Conservation (phyloP, 2,329 filamentous ascomycete species). For the Claviceps maximensis region DNA sequence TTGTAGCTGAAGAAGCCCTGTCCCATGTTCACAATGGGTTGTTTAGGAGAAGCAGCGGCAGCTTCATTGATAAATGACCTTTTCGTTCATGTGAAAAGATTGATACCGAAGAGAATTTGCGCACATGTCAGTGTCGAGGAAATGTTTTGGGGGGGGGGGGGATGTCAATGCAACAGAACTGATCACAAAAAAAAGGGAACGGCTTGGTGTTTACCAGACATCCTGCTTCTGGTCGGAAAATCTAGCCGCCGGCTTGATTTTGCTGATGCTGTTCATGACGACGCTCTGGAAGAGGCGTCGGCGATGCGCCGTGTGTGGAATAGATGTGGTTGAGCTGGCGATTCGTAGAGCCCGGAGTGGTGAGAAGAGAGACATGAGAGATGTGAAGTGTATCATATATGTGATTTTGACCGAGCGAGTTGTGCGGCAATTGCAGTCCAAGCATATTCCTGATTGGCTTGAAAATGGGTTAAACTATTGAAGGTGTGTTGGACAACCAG, state of each 20-base stretch:
- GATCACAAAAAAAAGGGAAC: background rate
- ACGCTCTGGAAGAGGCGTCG: constrained; percentile 10
- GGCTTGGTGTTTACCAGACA: constrained; percentile 30
- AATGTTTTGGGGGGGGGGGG: no score
- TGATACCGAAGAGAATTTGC: background rate
- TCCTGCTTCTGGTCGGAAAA: constrained; percentile 37
- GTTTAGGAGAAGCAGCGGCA: constrained; percentile 46
- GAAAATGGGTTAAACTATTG: no score
- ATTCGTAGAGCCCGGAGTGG: background rate
- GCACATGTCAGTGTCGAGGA: background rate
- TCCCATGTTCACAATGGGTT: constrained; percentile 53
- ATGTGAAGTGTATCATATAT: background rate
- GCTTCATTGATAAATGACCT: constrained; percentile 57
- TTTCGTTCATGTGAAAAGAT: background rate
- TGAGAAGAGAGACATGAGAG: background rate
- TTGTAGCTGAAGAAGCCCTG: constrained; percentile 83
- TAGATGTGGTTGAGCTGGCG: background rate
- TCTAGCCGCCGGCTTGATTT: constrained; percentile 36
- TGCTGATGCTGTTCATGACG: constrained; percentile 29
- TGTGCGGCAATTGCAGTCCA: no score
- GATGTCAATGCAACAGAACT: no score
- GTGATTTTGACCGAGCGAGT: background rate
- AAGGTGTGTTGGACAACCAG: background rate
- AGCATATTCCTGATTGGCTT: no score
- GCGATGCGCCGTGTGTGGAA: background rate